A percentile compares a stretch with the other conserved stretches of the same genome.
These are phyloP conservation scores for Cryptomeria japonica DNA, from an alignment of 75 land plant genomes.

Conservation along the genomic window DNA sequence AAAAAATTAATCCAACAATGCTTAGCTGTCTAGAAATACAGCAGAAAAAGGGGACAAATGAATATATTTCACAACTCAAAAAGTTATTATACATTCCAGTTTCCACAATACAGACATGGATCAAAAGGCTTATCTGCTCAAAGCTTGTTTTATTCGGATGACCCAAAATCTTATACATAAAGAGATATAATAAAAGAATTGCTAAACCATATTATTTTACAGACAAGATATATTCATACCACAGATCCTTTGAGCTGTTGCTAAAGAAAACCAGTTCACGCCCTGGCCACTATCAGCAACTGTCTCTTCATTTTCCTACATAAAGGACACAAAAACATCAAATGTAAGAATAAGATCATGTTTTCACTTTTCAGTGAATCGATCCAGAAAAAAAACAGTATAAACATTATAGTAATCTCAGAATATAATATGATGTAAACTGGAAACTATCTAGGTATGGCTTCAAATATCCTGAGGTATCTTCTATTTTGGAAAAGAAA, in stretches of 20 bases:
- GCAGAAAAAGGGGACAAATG: not conserved
- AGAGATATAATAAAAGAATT: not conserved
- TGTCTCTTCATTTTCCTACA: conserved; percentile 94
- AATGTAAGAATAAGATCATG: not conserved
- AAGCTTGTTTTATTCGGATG: not conserved
- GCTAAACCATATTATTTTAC: not conserved
- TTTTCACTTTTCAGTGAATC: not conserved
- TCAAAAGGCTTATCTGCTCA: not conserved
- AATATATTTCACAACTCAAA: not conserved
- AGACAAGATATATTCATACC: conserved; percentile 41
- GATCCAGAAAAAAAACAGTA: not conserved
- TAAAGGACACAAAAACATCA: not conserved
- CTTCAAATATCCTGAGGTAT: not conserved
- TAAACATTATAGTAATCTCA: not conserved
- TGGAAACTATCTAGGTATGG: not conserved
- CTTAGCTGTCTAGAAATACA: not conserved
- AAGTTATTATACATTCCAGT: not conserved
- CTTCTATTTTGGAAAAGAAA: not conserved
- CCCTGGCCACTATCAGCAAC: conserved; percentile 88
- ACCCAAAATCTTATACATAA: too few relatives aligned
- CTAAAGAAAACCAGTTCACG: conserved; percentile 97
- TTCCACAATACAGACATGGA: not conserved
- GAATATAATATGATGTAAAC: not conserved
- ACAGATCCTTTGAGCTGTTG: conserved; percentile 95
- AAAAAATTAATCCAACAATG: not conserved